A percentile compares a stretch with the other conserved stretches of the same genome.
phyloP scores from a whole-genome alignment of 768 basidiomycete genomes.

The Lentinula edodes region DNA sequence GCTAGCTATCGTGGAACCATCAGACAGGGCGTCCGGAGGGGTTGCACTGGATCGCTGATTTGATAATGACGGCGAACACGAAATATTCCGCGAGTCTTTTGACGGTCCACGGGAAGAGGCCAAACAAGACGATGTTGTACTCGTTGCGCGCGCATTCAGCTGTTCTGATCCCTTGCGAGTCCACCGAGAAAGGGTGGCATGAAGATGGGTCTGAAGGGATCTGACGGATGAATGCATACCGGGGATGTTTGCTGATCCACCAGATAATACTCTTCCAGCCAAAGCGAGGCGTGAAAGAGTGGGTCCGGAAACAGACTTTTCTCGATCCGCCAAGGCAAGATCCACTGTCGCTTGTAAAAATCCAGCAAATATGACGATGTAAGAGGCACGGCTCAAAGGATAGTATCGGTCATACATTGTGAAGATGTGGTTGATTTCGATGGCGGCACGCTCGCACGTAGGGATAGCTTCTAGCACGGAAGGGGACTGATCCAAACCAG shows the following conservation, averaged over 20 bases:
- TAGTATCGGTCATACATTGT: constrained; percentile 4
- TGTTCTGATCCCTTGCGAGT: not conserved
- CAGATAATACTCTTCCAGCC: constrained; percentile 4
- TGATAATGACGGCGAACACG: not conserved
- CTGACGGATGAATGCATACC: constrained; percentile 7
- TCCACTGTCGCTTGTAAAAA: constrained; percentile 9
- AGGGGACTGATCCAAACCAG: not conserved
- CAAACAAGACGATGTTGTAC: not conserved
- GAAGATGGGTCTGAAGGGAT: constrained; percentile 2
- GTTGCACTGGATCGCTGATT: not conserved
- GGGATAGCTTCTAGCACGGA: constrained; percentile 1
- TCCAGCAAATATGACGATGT: constrained; percentile 8
- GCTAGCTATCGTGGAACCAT: not conserved
- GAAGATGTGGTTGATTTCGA: constrained; percentile 7
- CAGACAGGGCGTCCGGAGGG: not conserved
- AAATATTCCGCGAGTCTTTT: not conserved
- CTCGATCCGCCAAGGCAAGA: constrained; percentile 2
- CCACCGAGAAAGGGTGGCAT: constrained; percentile 4
- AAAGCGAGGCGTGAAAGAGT: constrained; percentile 6
- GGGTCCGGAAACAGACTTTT: not conserved
- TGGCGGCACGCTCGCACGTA: constrained; percentile 6
- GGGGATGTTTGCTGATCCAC: constrained; percentile 3
- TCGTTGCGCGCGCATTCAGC: not conserved
- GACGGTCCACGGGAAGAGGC: not conserved
- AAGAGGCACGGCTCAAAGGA: constrained; percentile 7